Conservation (phyloP, 495 filamentous ascomycete genomes). For the Cercophora sp. region DNA sequence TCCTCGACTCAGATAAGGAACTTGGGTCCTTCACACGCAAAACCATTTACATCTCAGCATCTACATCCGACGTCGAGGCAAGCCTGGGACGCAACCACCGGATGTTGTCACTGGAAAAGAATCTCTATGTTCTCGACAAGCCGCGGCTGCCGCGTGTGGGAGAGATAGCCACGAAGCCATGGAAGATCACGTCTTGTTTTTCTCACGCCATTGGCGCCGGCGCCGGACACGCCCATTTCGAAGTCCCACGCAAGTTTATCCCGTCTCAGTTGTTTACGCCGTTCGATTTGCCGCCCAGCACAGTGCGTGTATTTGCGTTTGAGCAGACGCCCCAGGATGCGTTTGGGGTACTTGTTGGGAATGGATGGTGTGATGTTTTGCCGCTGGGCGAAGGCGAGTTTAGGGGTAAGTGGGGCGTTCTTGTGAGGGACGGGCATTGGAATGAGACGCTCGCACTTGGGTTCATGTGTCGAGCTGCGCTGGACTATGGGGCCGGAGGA, state of each 20-base stretch:
- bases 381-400: constrained; percentile 10
- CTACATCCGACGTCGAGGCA: constrained; percentile 4
- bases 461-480: constrained; percentile 9
- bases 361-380: constrained; percentile 21
- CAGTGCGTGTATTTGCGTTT: constrained; percentile 18
- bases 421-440: constrained; percentile 20
- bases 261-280: constrained; percentile 15
- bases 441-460: constrained; percentile 12
- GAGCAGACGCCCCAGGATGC: constrained; percentile 8
- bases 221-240: constrained; percentile 16
- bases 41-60: constrained; percentile 21
- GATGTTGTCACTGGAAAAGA: constrained; percentile 13
- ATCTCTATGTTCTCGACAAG: constrained; percentile 22
- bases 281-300: constrained; percentile 19
- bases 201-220: constrained; percentile 22
- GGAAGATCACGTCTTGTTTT: constrained; percentile 22
- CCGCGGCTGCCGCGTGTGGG: constrained; percentile 4
- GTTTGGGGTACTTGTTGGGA: constrained; percentile 20
- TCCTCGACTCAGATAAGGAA: constrained; percentile 13
- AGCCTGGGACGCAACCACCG: constrained; percentile 16
- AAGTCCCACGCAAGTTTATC: constrained; percentile 16
- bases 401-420: constrained; percentile 6
- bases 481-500: not conserved
- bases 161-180: not conserved
- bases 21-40: constrained; percentile 13